Percentiles rank a stretch among this genome's conserved stretches.
Evolutionary conservation across 257 asterid genomes (phyloP).

Genomic region (Catharanthus roseus): DNA sequence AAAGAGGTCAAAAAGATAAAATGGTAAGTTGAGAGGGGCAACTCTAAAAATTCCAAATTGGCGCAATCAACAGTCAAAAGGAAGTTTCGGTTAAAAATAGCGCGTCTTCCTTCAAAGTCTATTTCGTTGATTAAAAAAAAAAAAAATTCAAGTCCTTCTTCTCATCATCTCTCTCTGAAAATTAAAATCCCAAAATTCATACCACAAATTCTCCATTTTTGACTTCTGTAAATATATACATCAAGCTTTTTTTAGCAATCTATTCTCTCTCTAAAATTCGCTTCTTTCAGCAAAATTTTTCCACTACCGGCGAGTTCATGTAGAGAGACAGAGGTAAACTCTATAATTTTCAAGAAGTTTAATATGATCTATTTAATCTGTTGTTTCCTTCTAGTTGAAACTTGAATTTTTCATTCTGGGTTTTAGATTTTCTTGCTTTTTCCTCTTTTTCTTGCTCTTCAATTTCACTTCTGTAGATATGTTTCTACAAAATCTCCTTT

Average conservation of each 20-base stretch:
- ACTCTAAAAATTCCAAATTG: too few relatives aligned
- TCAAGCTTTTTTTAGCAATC: constrained; percentile 7
- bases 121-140: constrained; percentile 4
- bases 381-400: not conserved
- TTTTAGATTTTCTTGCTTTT: not conserved
- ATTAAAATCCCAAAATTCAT: not conserved
- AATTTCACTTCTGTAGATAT: too few relatives aligned
- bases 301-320: not conserved
- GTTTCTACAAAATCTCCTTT: too few relatives aligned
- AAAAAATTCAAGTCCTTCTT: too few relatives aligned
- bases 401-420: not conserved
- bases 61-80: too few relatives aligned
- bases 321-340: constrained; percentile 6
- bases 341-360: not conserved
- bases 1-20: too few relatives aligned
- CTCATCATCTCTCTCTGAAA: not conserved
- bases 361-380: not conserved
- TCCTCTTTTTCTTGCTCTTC: not conserved
- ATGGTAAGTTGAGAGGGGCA: too few relatives aligned
- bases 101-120: constrained; percentile 23
- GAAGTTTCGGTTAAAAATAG: constrained; percentile 16
- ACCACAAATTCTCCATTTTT: constrained; percentile 5
- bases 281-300: not conserved
- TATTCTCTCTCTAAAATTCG: not conserved
- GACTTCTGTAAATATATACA: constrained; percentile 10